phyloP scores from a whole-genome alignment of 495 filamentous ascomycete genomes.

The Neurospora sp. region DNA sequence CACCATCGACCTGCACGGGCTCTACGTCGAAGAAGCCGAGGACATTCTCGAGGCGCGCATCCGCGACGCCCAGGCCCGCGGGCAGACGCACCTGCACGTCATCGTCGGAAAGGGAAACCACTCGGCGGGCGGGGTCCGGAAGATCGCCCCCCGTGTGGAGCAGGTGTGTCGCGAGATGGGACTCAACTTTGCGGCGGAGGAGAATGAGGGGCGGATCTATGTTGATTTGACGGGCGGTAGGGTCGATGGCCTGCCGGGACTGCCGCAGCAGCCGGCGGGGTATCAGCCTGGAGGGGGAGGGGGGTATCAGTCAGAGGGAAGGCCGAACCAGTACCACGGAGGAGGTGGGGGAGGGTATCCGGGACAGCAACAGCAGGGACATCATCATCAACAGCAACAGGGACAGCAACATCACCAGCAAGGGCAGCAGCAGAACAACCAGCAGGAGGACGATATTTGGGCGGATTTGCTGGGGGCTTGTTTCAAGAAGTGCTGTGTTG shows the following conservation, averaged over 20 bases:
- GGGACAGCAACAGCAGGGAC: constrained; percentile 7
- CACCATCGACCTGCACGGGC: constrained; percentile 88
- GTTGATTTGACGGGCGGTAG: constrained; percentile 30
- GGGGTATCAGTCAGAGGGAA: constrained; percentile 20
- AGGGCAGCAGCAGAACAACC: constrained; percentile 25
- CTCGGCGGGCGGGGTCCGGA: constrained; percentile 65
- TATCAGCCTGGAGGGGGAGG: constrained; percentile 26
- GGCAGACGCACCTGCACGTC: constrained; percentile 58
- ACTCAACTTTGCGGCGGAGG: constrained; percentile 70
- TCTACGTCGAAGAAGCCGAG: constrained; percentile 90
- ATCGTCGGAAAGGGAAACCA: constrained; percentile 97
- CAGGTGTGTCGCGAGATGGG: constrained; percentile 72
- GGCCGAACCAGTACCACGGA: constrained; percentile 16
- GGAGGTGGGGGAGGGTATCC: constrained; percentile 24
- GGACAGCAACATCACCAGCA: constrained; percentile 11
- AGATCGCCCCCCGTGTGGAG: constrained; percentile 87
- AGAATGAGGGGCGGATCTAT: constrained; percentile 79
- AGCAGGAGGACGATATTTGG: constrained; percentile 53
- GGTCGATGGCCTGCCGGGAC: constrained; percentile 35
- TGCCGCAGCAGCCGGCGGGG: constrained; percentile 32
- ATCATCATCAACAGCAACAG: constrained; percentile 4
- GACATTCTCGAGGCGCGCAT: constrained; percentile 78
- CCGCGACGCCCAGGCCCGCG: constrained; percentile 54
- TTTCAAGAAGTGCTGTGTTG: constrained; percentile 61
- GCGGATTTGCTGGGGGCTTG: constrained; percentile 48